Base-by-base conservation (phyloP, 1,139 yeast species). In the Suhomyces bolitotheri region DNA sequence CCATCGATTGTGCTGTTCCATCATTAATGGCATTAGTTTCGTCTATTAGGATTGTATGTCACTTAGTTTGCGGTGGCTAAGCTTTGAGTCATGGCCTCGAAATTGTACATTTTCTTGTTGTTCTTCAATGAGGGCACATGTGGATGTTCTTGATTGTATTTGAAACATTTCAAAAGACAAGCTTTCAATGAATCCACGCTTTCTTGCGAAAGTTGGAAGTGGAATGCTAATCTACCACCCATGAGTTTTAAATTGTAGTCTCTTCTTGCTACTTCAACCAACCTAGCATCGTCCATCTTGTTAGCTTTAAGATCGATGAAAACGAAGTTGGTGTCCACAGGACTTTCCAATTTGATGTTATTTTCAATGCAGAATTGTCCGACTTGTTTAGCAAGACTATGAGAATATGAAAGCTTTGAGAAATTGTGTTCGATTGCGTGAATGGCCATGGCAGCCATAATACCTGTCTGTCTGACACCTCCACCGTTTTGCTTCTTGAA, bases 191-290 rank as follows among this genome's bases (percentile, higher is more conserved):
- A 71, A 39, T 82, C 90, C 33, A 88, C 73, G 35, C 88, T 76
- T 36, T 80, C 80, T 23, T 71, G 73, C 23, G 81, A 67, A 40
- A 78, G 75, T 62, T 89, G 97, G 63, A 82, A 87, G 58, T 88
- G 96, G 71, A 89, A 82, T 2, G 95, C 92, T 34, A 90, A 64
- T 51, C 95, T 72, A 25, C 80, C 80, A 42, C 92, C 92, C 77
- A 77, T 75, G 27, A 86, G 63, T 49, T 76, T 82, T 45, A 90
- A 72, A 31, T 79, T 77, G 33, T 46, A 41, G 34, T 81, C 68
- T 50, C 82, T 78, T 38, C 66, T 59, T 46, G 82, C 89, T 44
- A 76, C 69, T 44, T 71, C 69, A 20, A 71, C 72, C 43, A 88
- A 66, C 36, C 71, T 66, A 17, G 64, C 73, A 23, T 81, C 79